Conservation (phyloP, 2,329 filamentous ascomycete species). For the Aspergillus sergii region DNA sequence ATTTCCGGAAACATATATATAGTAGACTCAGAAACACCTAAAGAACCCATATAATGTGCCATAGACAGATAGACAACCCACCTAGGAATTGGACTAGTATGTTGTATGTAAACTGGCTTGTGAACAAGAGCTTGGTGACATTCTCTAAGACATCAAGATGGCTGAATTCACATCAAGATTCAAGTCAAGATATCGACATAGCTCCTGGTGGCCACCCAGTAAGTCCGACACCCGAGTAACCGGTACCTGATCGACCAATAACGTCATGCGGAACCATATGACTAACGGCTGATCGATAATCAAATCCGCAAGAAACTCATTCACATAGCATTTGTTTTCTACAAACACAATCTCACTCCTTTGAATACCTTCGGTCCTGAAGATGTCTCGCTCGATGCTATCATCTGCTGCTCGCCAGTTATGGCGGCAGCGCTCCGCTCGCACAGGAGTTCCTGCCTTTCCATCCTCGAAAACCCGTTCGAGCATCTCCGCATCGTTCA, state of each 20-base stretch:
- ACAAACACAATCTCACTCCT: neutral
- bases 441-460: constrained; percentile 20
- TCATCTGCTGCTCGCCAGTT: constrained; percentile 29
- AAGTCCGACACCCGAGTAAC: neutral
- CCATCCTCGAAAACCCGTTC: constrained; percentile 25
- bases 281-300: constrained; percentile 34
- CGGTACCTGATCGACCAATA: constrained; percentile 29
- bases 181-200: neutral
- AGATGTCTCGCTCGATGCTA: constrained; percentile 35
- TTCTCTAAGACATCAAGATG: too few relatives aligned
- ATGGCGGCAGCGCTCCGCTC: constrained; percentile 19
- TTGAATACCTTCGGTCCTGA: constrained; percentile 2
- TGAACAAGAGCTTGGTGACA: too few relatives aligned
- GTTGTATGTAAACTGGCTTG: too few relatives aligned
- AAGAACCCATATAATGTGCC: too few relatives aligned
- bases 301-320: constrained; percentile 8
- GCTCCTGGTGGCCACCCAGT: neutral
- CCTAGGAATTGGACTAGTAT: too few relatives aligned
- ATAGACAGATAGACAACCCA: too few relatives aligned
- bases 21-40: too few relatives aligned
- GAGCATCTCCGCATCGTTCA: constrained; percentile 34
- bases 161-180: too few relatives aligned
- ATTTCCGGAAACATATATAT: neutral
- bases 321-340: neutral
- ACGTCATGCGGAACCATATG: constrained; percentile 27